Conservation (phyloP, 2,329 filamentous ascomycete genomes). For the Fusarium mundagurra region DNA sequence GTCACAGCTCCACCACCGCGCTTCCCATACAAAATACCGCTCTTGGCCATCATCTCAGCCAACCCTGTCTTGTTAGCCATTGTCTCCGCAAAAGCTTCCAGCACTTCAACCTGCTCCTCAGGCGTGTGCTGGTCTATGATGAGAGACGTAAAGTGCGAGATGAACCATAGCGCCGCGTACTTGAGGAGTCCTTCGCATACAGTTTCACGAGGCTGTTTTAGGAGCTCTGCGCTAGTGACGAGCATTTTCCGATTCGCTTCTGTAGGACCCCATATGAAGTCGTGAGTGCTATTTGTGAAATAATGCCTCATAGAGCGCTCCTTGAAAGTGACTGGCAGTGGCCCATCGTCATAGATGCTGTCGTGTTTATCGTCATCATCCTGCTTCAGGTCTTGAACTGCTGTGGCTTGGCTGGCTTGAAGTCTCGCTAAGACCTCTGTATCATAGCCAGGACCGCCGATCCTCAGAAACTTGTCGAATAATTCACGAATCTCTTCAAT, state of each 20-base stretch:
- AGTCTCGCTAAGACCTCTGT: constrained; percentile 27
- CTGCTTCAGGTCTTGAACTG: constrained; percentile 34
- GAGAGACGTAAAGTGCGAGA: constrained; percentile 28
- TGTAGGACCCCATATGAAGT: constrained; percentile 13
- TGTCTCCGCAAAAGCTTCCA: constrained; percentile 31
- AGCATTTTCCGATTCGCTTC: constrained; percentile 42
- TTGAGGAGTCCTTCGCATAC: not conserved
- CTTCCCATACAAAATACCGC: not conserved
- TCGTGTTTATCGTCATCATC: constrained; percentile 15
- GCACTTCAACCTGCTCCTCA: constrained; percentile 32
- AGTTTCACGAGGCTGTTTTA: not conserved
- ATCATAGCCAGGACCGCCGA: constrained; percentile 41
- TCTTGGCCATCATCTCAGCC: constrained; percentile 22
- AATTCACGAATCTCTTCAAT: constrained; percentile 42
- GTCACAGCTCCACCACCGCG: not conserved
- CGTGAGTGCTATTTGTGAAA: constrained; percentile 27
- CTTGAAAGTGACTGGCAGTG: constrained; percentile 42
- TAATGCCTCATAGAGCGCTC: constrained; percentile 45
- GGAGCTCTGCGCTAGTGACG: constrained; percentile 23
- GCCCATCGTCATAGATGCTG: constrained; percentile 39
- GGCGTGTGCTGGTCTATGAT: constrained; percentile 20
- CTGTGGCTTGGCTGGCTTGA: not conserved
- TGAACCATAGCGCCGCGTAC: not conserved
- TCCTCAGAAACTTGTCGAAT: constrained; percentile 39
- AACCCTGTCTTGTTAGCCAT: constrained; percentile 28